Base-by-base conservation (phyloP, 2,329 filamentous ascomycete genomes). In the Colletotrichum coccodes region DNA sequence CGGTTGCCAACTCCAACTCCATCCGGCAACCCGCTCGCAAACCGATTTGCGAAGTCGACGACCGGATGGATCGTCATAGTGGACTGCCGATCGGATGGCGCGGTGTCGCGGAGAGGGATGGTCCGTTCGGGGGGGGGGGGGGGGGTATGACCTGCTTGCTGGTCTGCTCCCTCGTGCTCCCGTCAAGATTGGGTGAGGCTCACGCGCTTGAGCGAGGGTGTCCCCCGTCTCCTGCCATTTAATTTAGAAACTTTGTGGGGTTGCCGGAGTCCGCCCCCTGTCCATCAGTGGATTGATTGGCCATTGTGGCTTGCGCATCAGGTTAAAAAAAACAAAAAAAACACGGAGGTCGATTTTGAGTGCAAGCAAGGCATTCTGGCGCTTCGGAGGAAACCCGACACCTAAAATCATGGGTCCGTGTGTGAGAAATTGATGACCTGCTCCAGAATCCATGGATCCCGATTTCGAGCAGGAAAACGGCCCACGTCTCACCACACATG, bases 171-270 rank as follows among this genome's bases (percentile, higher is more conserved):
- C 28, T 12, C 32, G 47, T 52, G 16, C 18, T 32, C 47, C 18
- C n/a, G 1, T 21, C 28, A 14, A 60, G 38, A 60, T 65, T 64
- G 40, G 57, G 54, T 53, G 28, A 44, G 50, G 14, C 47, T 65
- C 47, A 40, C 54, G 49, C 42, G 14, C 34, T 40, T 42, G 3
- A 28, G 49, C 60, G 18, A 34, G 65, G 65, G 38, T 40, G n/a
- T 16, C 34, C 64, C 64, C n/a, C 30, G 64, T 64, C 52, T 50
- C 34, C 18, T 4, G 6, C 28, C 16, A 16, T 47, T 47, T 65
- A 49, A 60, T 50, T 68, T 60, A 40, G n/a, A 38, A n/a, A 54
- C 36, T 65, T 42, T 60, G 46, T 65, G 65, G 65, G 65, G 61
- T 47, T 53, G 8, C 26, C 38, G 18, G 23, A 23, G 18, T 23